These are phyloP conservation scores for Penicillium sp. DNA, from an alignment of 2,329 filamentous ascomycete genomes.

Conservation along the genomic window DNA sequence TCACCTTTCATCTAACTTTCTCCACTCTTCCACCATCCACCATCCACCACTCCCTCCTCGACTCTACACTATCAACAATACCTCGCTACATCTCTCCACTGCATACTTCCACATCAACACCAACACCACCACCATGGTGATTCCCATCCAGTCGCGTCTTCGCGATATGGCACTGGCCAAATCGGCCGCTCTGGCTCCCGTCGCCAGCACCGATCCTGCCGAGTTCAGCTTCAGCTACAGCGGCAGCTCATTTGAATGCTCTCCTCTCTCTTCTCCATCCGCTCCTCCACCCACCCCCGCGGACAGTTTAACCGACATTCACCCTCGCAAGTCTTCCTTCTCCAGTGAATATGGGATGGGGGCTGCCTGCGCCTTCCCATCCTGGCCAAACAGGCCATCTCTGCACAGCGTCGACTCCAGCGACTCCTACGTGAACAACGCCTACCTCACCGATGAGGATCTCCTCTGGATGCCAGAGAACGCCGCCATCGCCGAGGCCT, in stretches of 20 bases:
- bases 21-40: conserved; percentile 1
- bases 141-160: conserved; percentile 29
- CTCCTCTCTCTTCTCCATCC: conserved; percentile 37
- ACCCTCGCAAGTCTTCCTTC: conserved; percentile 48
- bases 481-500: conserved; percentile 27
- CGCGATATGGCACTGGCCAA: conserved; percentile 28
- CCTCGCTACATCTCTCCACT: not conserved
- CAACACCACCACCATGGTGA: conserved; percentile 19
- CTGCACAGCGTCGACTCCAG: conserved; percentile 39
- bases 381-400: conserved; percentile 48
- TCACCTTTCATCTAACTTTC: not conserved
- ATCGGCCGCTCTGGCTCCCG: conserved; percentile 18
- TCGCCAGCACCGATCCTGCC: conserved; percentile 28
- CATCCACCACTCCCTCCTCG: conserved; percentile 2
- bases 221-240: conserved; percentile 27
- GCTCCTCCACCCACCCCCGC: conserved; percentile 45
- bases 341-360: conserved; percentile 43
- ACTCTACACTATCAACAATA: conserved; percentile 1
- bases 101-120: not conserved
- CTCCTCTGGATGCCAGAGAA: conserved; percentile 41
- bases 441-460: conserved; percentile 50
- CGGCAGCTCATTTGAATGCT: conserved; percentile 31
- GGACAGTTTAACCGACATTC: conserved; percentile 45
- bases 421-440: conserved; percentile 38
- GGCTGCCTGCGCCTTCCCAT: conserved; percentile 49